phyloP scores from a whole-genome alignment of 2,329 filamentous ascomycete genomes.

The Aspergillus piperis region DNA sequence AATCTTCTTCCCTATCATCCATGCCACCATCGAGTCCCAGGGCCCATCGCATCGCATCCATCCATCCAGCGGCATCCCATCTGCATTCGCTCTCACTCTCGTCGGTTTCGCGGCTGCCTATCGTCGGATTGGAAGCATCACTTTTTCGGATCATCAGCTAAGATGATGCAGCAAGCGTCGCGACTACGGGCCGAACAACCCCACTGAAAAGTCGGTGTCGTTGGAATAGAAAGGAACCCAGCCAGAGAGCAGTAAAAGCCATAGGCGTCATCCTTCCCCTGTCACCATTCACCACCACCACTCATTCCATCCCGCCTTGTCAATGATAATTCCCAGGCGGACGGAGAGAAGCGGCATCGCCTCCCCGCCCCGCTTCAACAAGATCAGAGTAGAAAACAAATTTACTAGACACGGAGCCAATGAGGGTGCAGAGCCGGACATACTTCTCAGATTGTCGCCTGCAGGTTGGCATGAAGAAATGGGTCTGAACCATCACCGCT shows the following conservation, averaged over 20 bases:
- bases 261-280: not conserved
- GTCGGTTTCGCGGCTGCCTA: not conserved
- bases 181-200: not conserved
- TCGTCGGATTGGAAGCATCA: not conserved
- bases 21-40: not conserved
- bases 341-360: not conserved
- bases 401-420: not conserved
- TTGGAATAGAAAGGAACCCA: not conserved
- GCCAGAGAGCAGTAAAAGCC: not conserved
- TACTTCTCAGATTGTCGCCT: not conserved
- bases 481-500: slow-evolving; percentile 17
- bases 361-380: not conserved
- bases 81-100: not conserved
- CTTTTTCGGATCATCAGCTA: not conserved
- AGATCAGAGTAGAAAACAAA: not conserved
- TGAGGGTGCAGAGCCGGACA: not conserved
- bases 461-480: not conserved
- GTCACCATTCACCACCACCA: not conserved
- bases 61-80: not conserved
- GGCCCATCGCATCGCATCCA: not conserved
- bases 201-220: slow-evolving; percentile 12
- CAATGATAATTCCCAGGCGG: not conserved
- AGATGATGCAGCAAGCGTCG: not conserved
- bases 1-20: not conserved
- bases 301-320: not conserved